A percentile compares a stretch with the other conserved stretches of the same genome.
Conservation (phyloP, 352 stramenopile species). For the Thalassiosira sp. region DNA sequence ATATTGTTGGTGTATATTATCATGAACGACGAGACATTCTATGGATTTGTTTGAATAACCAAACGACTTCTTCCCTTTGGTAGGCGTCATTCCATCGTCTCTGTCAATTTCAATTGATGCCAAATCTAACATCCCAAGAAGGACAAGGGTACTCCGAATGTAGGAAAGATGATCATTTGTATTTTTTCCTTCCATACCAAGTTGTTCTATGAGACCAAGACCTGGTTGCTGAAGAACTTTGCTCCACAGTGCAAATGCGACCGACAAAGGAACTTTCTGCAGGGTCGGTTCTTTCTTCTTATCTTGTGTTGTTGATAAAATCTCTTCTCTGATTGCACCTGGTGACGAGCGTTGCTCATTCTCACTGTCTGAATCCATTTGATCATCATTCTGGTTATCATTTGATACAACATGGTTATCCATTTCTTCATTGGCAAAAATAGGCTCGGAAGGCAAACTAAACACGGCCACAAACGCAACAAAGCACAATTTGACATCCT, state of each 20-base stretch:
- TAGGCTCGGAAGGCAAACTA: constrained; percentile 39
- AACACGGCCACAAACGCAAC: constrained; percentile 65
- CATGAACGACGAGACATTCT: constrained; percentile 58
- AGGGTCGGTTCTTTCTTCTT: constrained; percentile 7
- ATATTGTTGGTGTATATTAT: constrained; percentile 68
- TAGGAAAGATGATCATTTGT: constrained; percentile 48
- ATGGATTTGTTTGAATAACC: constrained; percentile 41
- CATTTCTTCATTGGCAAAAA: constrained; percentile 22
- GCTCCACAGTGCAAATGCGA: constrained; percentile 54
- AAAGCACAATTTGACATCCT: constrained; percentile 71
- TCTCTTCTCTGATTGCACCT: neutral
- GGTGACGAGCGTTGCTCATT: constrained; percentile 12
- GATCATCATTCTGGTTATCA: constrained; percentile 10
- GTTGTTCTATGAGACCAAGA: no score
- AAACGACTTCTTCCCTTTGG: constrained; percentile 7
- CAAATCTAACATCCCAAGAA: constrained; percentile 61
- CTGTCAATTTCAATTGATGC: constrained; percentile 50
- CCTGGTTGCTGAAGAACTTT: constrained; percentile 47
- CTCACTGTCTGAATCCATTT: constrained; percentile 7
- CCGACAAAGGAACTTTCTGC: constrained; percentile 51
- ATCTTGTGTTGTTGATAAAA: neutral
- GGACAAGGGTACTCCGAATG: constrained; percentile 59
- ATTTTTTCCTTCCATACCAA: constrained; percentile 6
- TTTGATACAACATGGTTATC: constrained; percentile 4
- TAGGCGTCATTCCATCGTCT: constrained; percentile 19